Conservation (phyloP, 2,329 filamentous ascomycete species). For the Colletotrichum plurivorum region DNA sequence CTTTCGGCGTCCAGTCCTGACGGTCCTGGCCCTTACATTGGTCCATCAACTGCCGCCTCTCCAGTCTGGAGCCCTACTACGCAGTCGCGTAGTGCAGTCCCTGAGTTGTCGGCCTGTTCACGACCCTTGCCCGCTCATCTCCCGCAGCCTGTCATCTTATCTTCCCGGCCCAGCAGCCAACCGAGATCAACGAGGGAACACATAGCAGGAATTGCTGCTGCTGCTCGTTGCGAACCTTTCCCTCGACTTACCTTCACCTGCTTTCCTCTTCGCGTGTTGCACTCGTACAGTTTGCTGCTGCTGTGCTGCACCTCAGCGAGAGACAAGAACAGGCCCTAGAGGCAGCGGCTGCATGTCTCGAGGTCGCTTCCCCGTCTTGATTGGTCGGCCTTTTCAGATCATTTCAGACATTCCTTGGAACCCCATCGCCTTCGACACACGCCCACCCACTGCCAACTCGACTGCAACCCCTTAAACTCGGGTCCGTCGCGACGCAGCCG, state of each 20-base stretch:
- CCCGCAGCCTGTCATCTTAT: conserved; percentile 38
- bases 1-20: not conserved
- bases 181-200: conserved; percentile 31
- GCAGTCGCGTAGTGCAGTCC: not conserved
- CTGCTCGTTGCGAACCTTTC: conserved; percentile 8
- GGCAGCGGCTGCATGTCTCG: conserved; percentile 34
- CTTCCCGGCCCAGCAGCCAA: conserved; percentile 27
- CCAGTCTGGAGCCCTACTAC: conserved; percentile 27
- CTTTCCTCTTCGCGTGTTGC: conserved; percentile 1
- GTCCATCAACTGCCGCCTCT: conserved; percentile 25
- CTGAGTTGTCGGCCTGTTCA: conserved; percentile 10
- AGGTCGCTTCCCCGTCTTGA: conserved; percentile 12
- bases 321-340: conserved; percentile 31
- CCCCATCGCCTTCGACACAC: conserved; percentile 10
- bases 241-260: conserved; percentile 10
- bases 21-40: conserved; percentile 1
- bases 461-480: conserved; percentile 38
- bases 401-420: conserved; percentile 30
- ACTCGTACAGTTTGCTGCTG: conserved; percentile 1
- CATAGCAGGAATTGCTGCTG: conserved; percentile 1
- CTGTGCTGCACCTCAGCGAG: conserved; percentile 38
- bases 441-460: conserved; percentile 12
- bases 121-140: conserved; percentile 35
- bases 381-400: conserved; percentile 24
- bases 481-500: conserved; percentile 20